phyloP scores from a whole-genome alignment of 352 stramenopile species.

The Globisporangium splendens region DNA sequence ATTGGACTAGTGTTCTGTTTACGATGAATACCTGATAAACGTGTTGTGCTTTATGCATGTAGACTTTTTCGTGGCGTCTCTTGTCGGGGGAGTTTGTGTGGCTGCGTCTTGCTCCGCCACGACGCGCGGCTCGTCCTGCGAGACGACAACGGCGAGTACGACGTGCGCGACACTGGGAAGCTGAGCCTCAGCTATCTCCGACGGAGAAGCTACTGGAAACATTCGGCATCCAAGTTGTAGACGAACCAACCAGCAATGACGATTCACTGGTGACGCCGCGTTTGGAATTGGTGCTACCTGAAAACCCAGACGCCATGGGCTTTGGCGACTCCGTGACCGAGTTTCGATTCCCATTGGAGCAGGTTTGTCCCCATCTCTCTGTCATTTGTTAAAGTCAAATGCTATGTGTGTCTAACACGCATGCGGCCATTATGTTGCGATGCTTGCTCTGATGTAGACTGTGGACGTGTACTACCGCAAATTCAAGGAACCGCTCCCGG shows the following conservation, averaged over 20 bases:
- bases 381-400: background rate
- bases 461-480: constrained; percentile 74
- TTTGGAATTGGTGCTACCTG: constrained; percentile 31
- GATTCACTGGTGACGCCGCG: constrained; percentile 22
- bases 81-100: constrained; percentile 41
- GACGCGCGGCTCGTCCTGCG: background rate
- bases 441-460: no score
- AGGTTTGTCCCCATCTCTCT: constrained; percentile 24
- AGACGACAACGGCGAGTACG: constrained; percentile 13
- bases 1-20: background rate
- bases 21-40: no score
- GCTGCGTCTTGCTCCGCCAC: constrained; percentile 18
- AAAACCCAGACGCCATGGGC: constrained; percentile 35
- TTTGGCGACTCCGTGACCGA: constrained; percentile 47
- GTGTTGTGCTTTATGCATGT: background rate
- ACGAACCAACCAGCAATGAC: constrained; percentile 13
- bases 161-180: constrained; percentile 6
- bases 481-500: constrained; percentile 74
- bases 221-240: constrained; percentile 36
- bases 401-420: background rate
- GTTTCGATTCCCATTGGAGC: constrained; percentile 57
- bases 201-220: constrained; percentile 33
- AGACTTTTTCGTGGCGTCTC: constrained; percentile 56
- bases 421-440: background rate
- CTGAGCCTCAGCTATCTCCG: constrained; percentile 1